Evolutionary conservation across 305 asterid species (phyloP), one percentile per base, ranked within the genome.

Genomic region (Petunia hybrid): DNA sequence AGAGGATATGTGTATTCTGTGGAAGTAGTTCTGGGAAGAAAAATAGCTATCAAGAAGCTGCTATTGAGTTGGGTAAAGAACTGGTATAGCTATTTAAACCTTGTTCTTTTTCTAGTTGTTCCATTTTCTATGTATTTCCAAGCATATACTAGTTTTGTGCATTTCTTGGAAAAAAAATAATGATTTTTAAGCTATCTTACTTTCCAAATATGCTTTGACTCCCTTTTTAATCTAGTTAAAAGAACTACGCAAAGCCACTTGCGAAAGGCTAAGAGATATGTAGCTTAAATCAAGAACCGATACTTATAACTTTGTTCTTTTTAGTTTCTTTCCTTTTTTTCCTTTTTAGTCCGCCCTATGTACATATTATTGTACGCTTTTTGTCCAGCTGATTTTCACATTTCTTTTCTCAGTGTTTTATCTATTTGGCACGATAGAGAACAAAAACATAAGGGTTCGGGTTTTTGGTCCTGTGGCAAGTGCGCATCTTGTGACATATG

Each of bases 11-110:
- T 89, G 98, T 94, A 4, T 94, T 89, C 85, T 94, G 98, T 51
- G 97, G 97, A 7, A 92, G 97, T 87, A 86, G 93, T 84, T 82
- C 98, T 6, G 98, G 98, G 79, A 94, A 90, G 80, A 94, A 92
- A 87, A 55, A 84, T 1, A 89, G 91, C 84, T 94, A 94, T 80
- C 97, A 89, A 83, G 88, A 92, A 85, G 98, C 98, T 66, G 98
- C 98, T 73, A 82, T 91, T 76, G 91, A 90, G 35, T 80, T 94
- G 70, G 98, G 95, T 61, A 89, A 90, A 80, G 91, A 91, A 83
- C 90, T 94, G 93, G 98, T 94, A 2, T 4, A 3, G 31, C n/a
- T n/a, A n/a, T 9, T 38, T 13, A 5, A 2, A 1, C 55, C 43
- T 42, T 31, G 51, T n/a, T 3, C 16, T 6, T 51, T 36, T 13